Conservation (phyloP, 805 yeast genomes). For the Hanseniaspora hatyaiensis region DNA sequence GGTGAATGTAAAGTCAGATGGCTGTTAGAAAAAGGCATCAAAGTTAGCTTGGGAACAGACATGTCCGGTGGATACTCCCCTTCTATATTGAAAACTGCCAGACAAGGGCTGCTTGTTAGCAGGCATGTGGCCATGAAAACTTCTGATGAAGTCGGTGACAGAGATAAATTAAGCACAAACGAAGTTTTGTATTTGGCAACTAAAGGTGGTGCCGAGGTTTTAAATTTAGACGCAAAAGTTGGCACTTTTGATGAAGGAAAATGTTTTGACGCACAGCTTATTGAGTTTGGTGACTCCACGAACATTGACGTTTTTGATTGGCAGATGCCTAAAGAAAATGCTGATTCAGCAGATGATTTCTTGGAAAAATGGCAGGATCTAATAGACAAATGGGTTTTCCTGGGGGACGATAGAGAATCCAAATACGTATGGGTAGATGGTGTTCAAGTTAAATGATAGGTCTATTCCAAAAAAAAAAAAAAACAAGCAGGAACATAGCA, state of each 20-base stretch:
- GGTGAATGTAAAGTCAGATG: slow-evolving; percentile 80
- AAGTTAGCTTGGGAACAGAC: slow-evolving; percentile 74
- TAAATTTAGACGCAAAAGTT: slow-evolving; percentile 42
- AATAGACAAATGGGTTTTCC: slow-evolving; percentile 80
- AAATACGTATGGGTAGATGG: slow-evolving; percentile 76
- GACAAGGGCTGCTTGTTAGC: slow-evolving; percentile 61
- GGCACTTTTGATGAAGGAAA: slow-evolving; percentile 73
- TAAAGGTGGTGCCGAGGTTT: slow-evolving; percentile 75
- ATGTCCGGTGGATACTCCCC: slow-evolving; percentile 68
- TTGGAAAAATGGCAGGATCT: slow-evolving; percentile 43
- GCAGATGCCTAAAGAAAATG: slow-evolving; percentile 39
- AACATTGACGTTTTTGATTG: slow-evolving; percentile 66
- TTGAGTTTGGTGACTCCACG: slow-evolving; percentile 49
- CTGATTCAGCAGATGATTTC: slow-evolving; percentile 19
- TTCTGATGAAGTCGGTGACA: slow-evolving; percentile 22
- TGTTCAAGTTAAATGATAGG: slow-evolving; percentile 33
- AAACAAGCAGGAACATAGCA: neutral
- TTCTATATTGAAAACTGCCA: slow-evolving; percentile 51
- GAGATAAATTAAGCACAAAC: slow-evolving; percentile 42
- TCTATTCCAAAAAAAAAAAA: neutral
- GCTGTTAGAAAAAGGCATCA: slow-evolving; percentile 51
- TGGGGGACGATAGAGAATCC: slow-evolving; percentile 89
- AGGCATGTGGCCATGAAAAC: slow-evolving; percentile 55
- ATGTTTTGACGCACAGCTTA: slow-evolving; percentile 70
- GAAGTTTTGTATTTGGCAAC: slow-evolving; percentile 79